phyloP scores from a whole-genome alignment of 352 stramenopile genomes.

The Phytophthora tentaculata region DNA sequence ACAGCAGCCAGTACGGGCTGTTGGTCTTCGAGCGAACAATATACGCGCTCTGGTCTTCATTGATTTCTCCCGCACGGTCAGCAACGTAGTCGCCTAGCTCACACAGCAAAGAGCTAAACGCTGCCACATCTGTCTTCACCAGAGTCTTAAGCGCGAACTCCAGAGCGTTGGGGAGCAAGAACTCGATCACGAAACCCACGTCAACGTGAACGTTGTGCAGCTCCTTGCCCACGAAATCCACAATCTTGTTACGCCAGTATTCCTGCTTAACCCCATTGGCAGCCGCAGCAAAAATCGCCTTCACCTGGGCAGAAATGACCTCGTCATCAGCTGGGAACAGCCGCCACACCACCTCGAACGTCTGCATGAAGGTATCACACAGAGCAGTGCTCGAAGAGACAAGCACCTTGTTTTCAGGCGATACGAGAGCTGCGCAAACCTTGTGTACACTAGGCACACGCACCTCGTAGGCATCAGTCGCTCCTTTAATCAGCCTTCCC shows the following conservation, averaged over 20 bases:
- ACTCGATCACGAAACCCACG: slow-evolving; percentile 54
- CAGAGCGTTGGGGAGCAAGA: slow-evolving; percentile 68
- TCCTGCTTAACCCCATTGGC: slow-evolving; percentile 20
- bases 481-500: slow-evolving; percentile 54
- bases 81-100: slow-evolving; percentile 59
- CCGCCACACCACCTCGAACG: slow-evolving; percentile 73
- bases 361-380: slow-evolving; percentile 50
- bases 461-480: slow-evolving; percentile 37
- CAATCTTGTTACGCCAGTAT: slow-evolving; percentile 61
- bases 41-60: slow-evolving; percentile 48
- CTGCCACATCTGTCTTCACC: slow-evolving; percentile 36
- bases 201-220: slow-evolving; percentile 61
- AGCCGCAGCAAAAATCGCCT: slow-evolving; percentile 51
- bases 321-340: slow-evolving; percentile 54
- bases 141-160: slow-evolving; percentile 60
- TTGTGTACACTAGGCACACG: slow-evolving; percentile 55
- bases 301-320: slow-evolving; percentile 47
- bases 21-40: slow-evolving; percentile 46
- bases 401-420: slow-evolving; percentile 48
- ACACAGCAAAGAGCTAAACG: slow-evolving; percentile 63
- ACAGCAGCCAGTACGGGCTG: slow-evolving; percentile 33
- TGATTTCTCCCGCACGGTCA: slow-evolving; percentile 53
- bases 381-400: slow-evolving; percentile 42
- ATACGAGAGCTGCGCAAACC: slow-evolving; percentile 50
- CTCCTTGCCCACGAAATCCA: slow-evolving; percentile 55